Evolutionary conservation across 2,329 filamentous ascomycete genomes (phyloP), one percentile per base, ranked within the genome.

Genomic region (Cordyceps cicadae): DNA sequence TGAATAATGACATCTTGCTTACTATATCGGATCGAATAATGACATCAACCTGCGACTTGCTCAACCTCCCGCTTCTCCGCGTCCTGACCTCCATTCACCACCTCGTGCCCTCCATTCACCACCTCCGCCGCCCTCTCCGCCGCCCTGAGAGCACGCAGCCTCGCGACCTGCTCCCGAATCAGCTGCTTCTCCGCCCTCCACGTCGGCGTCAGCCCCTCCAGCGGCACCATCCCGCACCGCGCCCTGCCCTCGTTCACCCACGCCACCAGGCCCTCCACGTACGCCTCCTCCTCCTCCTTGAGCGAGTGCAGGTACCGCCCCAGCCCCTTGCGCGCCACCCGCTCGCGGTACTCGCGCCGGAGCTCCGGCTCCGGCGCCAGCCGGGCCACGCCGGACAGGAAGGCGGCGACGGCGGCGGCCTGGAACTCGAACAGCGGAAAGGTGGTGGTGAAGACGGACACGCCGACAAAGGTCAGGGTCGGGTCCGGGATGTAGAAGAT

Each of bases 351-450:
- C 29, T 51, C 49, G 17, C 17, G 8, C 3, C 49, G 21, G 3
- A 19, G 29, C 1, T 17, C 49, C 15, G 17, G 12, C 7, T 19
- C 26, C 15, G 49, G 49, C 7, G 49, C 26, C 17, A 51, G 14
- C 17, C 11, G 15, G 5, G 21, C 49, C 3, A 34, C 4, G 29
- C 82, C 83, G 0, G 81, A 74, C 5, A 86, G 76, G 0, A 86
- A 79, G 3, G 82, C 78, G 0, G 86, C 81, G 0, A 87, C 74
- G 0, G 79, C 80, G 64, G 86, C 81, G 0, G 85, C 85, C 67
- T 90, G 87, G 65, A 87, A 88, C 62, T 89, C 87, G 63, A 88
- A 89, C 0, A 89, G 74, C 0, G 84, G 84, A 67, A 89, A 90
- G 0, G 86, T 89, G 0, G 85, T 84, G 0, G 82, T 83, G 66